Evolutionary conservation across 2,329 filamentous ascomycete species (phyloP).

Genomic region (Rasamsonia emersonii): DNA sequence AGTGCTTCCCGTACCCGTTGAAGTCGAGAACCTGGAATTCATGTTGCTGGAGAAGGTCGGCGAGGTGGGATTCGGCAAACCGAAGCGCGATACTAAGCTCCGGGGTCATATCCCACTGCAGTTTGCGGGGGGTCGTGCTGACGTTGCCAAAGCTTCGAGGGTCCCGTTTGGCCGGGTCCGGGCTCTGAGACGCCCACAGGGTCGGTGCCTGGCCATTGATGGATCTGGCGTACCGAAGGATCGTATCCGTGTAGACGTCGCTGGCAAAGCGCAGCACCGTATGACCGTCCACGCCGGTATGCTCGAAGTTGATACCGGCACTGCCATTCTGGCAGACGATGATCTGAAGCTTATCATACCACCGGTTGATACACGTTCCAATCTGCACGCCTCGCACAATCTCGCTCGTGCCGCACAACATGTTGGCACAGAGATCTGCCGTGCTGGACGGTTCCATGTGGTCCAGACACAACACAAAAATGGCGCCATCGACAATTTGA

Average conservation of each 20-base stretch:
- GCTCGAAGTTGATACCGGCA: constrained; percentile 98
- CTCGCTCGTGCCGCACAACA: constrained; percentile 92
- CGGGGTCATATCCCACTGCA: constrained; percentile 95
- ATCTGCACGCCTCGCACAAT: constrained; percentile 91
- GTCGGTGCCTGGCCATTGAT: constrained; percentile 92
- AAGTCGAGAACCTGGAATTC: constrained; percentile 94
- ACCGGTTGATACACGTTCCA: constrained; percentile 93
- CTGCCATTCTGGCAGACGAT: constrained; percentile 99
- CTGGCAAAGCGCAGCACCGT: constrained; percentile 94
- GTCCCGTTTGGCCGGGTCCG: constrained; percentile 86
- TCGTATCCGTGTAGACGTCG: constrained; percentile 95
- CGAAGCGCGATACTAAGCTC: constrained; percentile 85
- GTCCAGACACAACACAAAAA: constrained; percentile 88
- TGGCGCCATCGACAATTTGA: constrained; percentile 86
- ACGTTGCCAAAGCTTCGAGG: constrained; percentile 88
- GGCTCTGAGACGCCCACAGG: constrained; percentile 82
- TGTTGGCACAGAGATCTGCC: constrained; percentile 88
- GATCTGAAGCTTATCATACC: constrained; percentile 99
- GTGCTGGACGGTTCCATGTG: constrained; percentile 77
- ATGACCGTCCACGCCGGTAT: constrained; percentile 95
- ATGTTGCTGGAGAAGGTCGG: constrained; percentile 92
- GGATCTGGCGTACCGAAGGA: constrained; percentile 84
- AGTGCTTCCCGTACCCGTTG: constrained; percentile 83
- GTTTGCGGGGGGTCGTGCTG: constrained; percentile 85
- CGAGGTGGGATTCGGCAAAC: constrained; percentile 88